These are phyloP conservation scores for Artomyces pyxidatus DNA, from an alignment of 768 basidiomycete species.

Conservation along the genomic window DNA sequence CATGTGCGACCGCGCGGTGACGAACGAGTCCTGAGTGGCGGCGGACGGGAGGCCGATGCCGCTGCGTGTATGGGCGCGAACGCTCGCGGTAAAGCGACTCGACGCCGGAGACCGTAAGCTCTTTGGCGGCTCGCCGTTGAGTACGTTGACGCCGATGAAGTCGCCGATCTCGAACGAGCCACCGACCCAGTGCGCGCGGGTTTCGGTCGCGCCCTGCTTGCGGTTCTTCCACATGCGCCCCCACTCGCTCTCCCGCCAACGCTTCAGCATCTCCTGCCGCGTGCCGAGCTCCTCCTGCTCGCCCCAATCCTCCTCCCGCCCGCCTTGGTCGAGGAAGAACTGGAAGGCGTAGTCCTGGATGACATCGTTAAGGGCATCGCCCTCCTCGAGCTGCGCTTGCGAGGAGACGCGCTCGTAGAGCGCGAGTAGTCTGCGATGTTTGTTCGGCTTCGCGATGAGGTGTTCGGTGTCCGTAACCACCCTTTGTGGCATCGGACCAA, in stretches of 20 bases:
- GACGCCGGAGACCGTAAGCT: neutral
- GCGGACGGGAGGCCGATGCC: conserved; percentile 8
- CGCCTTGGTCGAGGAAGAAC: conserved; percentile 60
- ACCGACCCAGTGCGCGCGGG: conserved; percentile 29
- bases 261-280: conserved; percentile 46
- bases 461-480: conserved; percentile 30
- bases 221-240: conserved; percentile 26
- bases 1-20: conserved; percentile 23
- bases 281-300: conserved; percentile 42
- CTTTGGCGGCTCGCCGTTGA: conserved; percentile 28
- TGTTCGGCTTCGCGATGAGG: conserved; percentile 9
- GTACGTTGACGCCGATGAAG: conserved; percentile 62
- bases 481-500: conserved; percentile 71
- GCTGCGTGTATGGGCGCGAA: neutral
- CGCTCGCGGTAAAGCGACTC: neutral
- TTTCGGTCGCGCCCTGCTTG: conserved; percentile 7
- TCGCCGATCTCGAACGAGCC: conserved; percentile 70
- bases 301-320: conserved; percentile 59
- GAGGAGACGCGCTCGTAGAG: conserved; percentile 21
- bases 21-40: conserved; percentile 20
- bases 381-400: conserved; percentile 21
- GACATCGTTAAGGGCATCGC: conserved; percentile 34
- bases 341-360: conserved; percentile 54
- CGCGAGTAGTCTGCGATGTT: conserved; percentile 12
- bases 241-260: conserved; percentile 68